Evolutionary conservation across 352 stramenopile genomes (phyloP).

Genomic region (Globisporangium orthogonon): DNA sequence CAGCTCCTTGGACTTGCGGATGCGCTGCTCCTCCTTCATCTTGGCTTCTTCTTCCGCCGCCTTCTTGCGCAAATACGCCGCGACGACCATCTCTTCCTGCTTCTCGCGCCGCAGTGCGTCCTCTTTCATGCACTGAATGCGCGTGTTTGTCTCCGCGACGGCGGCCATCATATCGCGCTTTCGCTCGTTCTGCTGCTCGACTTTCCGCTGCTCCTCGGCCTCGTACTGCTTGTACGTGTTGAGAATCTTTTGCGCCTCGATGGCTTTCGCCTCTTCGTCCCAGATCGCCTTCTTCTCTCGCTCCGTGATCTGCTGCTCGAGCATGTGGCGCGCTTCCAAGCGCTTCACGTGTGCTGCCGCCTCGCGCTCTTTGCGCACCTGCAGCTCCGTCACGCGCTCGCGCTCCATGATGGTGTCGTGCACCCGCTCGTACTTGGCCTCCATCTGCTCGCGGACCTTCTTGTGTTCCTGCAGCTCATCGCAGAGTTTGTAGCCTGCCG

Average conservation of each 20-base stretch:
- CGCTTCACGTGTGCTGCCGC: conserved; percentile 33
- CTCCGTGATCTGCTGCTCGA: conserved; percentile 68
- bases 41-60: conserved; percentile 61
- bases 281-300: conserved; percentile 61
- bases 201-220: conserved; percentile 49
- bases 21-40: conserved; percentile 45
- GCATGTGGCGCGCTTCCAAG: conserved; percentile 53
- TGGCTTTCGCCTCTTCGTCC: conserved; percentile 71
- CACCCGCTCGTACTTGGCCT: conserved; percentile 55
- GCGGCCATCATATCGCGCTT: conserved; percentile 36
- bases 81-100: conserved; percentile 54
- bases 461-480: conserved; percentile 44
- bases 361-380: conserved; percentile 39
- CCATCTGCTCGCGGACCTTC: conserved; percentile 29
- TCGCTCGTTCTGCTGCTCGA: conserved; percentile 38
- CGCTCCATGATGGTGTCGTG: conserved; percentile 74
- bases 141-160: conserved; percentile 57
- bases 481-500: conserved; percentile 56
- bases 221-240: conserved; percentile 82
- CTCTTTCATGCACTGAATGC: conserved; percentile 64
- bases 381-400: conserved; percentile 47
- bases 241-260: conserved; percentile 75
- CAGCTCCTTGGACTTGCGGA: conserved; percentile 68
- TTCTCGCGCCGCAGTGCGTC: conserved; percentile 37
- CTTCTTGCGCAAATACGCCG: conserved; percentile 69